Percentiles rank a stretch among this genome's conserved stretches.
phyloP scores from a whole-genome alignment of 805 yeast genomes.

The Lipomyces spencermartinsiae region DNA sequence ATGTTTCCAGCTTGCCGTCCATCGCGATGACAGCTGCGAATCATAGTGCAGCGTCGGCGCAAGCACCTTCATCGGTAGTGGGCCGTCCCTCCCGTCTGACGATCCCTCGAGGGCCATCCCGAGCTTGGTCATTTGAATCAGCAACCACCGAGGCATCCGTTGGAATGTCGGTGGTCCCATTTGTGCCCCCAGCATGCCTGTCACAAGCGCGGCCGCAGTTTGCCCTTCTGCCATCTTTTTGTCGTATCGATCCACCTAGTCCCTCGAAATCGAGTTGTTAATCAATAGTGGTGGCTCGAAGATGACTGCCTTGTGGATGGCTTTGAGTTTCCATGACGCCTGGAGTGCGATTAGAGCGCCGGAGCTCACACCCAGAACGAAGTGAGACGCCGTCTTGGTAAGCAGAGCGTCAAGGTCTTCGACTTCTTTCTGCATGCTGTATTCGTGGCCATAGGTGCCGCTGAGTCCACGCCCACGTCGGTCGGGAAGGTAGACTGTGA shows the following conservation, averaged over 20 bases:
- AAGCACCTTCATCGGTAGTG: neutral
- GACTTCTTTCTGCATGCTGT: neutral
- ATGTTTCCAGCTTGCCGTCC: neutral
- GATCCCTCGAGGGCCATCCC: neutral
- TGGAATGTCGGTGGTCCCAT: neutral
- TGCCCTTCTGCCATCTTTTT: neutral
- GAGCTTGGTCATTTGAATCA: neutral
- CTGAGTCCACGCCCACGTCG: neutral
- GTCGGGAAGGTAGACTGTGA: neutral
- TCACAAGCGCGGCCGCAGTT: neutral
- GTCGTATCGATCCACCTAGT: neutral
- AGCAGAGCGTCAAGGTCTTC: neutral
- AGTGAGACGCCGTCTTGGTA: neutral
- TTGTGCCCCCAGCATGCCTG: neutral
- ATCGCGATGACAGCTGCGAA: neutral
- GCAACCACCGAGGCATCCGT: neutral
- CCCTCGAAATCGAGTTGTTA: neutral
- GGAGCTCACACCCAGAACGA: neutral
- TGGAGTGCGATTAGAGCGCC: neutral
- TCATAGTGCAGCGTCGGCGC: neutral
- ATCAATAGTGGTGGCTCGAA: neutral
- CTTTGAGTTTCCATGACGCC: neutral
- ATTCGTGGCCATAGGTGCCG: neutral
- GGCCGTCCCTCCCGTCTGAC: neutral
- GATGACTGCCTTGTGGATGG: neutral